phyloP scores from a whole-genome alignment of 305 asterid species.

The Fraxinus sp. region DNA sequence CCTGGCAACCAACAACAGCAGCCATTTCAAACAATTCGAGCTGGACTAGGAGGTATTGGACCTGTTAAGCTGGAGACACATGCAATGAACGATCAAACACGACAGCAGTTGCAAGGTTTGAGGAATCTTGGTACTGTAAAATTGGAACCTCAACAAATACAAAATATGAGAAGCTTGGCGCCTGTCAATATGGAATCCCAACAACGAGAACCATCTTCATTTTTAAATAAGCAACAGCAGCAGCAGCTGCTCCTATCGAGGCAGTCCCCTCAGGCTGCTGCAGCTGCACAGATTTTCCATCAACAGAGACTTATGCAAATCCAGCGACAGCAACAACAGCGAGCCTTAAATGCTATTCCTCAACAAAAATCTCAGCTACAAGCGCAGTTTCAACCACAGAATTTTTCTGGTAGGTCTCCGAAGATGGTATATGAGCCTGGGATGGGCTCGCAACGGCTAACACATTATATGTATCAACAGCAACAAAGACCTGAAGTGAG shows the following conservation, averaged over 20 bases:
- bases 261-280: conserved; percentile 76
- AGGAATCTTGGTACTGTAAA: conserved; percentile 59
- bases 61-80: conserved; percentile 72
- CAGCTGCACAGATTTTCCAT: conserved; percentile 63
- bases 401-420: conserved; percentile 54
- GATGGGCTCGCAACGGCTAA: conserved; percentile 71
- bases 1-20: conserved; percentile 50
- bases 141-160: conserved; percentile 72
- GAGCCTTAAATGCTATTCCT: conserved; percentile 52
- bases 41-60: conserved; percentile 62
- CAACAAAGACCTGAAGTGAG: conserved; percentile 79
- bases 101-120: conserved; percentile 60
- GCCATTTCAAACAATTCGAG: conserved; percentile 57
- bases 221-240: conserved; percentile 71
- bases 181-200: conserved; percentile 76
- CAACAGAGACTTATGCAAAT: conserved; percentile 74
- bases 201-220: conserved; percentile 63
- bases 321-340: conserved; percentile 59
- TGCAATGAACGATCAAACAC: conserved; percentile 52
- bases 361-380: conserved; percentile 68
- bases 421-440: conserved; percentile 69
- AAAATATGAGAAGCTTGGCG: conserved; percentile 56
- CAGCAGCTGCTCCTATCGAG: conserved; percentile 59
- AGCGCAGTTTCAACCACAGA: conserved; percentile 65
- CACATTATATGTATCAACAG: conserved; percentile 75